Conservation (phyloP, 768 basidiomycete species). For the Collybia nuda region DNA sequence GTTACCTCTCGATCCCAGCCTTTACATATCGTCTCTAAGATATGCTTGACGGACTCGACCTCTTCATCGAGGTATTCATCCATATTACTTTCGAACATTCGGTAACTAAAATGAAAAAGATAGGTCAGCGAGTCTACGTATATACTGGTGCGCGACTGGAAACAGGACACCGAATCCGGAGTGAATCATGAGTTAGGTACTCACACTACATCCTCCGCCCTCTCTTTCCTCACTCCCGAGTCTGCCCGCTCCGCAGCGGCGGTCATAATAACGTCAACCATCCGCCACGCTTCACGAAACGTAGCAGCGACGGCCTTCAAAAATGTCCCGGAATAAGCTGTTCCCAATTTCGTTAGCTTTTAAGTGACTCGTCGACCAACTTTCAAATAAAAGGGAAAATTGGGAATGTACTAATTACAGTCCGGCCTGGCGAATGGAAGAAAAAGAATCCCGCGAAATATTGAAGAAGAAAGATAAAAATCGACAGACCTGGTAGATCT, state of each 20-base stretch:
- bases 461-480: no score
- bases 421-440: background rate
- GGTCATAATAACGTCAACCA: slow-evolving; percentile 74
- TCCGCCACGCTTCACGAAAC: slow-evolving; percentile 84
- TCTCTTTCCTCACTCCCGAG: slow-evolving; percentile 37
- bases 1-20: slow-evolving; percentile 78
- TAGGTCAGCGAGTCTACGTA: slow-evolving; percentile 8
- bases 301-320: slow-evolving; percentile 89
- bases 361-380: no score
- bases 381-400: no score
- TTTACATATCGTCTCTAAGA: slow-evolving; percentile 73
- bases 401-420: no score
- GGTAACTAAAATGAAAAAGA: slow-evolving; percentile 74
- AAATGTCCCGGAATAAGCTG: slow-evolving; percentile 62
- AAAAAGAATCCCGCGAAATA: background rate
- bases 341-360: no score
- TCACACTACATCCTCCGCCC: slow-evolving; percentile 84
- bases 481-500: no score
- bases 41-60: slow-evolving; percentile 73
- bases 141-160: slow-evolving; percentile 10
- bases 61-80: slow-evolving; percentile 98
- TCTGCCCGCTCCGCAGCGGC: slow-evolving; percentile 45
- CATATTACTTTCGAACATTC: slow-evolving; percentile 96
- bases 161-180: no score
- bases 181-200: no score